Conservation (phyloP, 495 filamentous ascomycete species). For the Tricharina praecox region DNA sequence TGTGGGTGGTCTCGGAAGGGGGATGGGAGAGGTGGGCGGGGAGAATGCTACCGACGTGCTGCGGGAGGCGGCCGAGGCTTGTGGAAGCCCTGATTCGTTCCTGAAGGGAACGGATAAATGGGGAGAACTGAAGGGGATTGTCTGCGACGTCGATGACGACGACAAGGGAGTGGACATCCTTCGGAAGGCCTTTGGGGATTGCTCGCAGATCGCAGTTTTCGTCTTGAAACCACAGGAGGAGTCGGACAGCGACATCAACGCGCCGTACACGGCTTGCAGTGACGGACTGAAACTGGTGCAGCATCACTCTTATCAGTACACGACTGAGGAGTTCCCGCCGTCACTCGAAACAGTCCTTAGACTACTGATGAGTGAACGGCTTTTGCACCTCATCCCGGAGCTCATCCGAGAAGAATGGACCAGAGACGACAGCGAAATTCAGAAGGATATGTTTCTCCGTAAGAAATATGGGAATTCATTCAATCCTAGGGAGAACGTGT, state of each 20-base stretch:
- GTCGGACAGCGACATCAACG: background rate
- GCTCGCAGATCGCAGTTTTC: slow-evolving; percentile 24
- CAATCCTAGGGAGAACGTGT: background rate
- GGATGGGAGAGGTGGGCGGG: slow-evolving; percentile 14
- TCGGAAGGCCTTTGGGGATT: slow-evolving; percentile 18
- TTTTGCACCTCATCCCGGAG: slow-evolving; percentile 12
- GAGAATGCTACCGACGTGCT: slow-evolving; percentile 7
- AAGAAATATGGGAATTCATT: slow-evolving; percentile 4
- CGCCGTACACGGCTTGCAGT: background rate
- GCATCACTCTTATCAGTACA: slow-evolving; percentile 11
- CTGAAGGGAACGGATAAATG: background rate
- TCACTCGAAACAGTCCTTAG: background rate
- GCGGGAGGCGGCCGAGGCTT: background rate
- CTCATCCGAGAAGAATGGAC: slow-evolving; percentile 16
- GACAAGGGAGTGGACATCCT: background rate
- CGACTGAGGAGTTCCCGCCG: slow-evolving; percentile 12
- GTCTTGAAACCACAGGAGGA: slow-evolving; percentile 7
- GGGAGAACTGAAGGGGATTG: background rate
- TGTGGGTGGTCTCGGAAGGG: slow-evolving; percentile 16
- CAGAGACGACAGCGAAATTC: slow-evolving; percentile 10
- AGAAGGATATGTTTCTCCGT: slow-evolving; percentile 5
- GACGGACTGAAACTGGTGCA: slow-evolving; percentile 6
- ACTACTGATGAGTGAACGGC: background rate
- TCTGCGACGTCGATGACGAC: background rate
- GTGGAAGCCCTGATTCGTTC: background rate